Percentiles rank a stretch among this genome's conserved stretches.
These are phyloP conservation scores for Nepenthes alata DNA, from an alignment of 179 eudicot species.

Conservation along the genomic window DNA sequence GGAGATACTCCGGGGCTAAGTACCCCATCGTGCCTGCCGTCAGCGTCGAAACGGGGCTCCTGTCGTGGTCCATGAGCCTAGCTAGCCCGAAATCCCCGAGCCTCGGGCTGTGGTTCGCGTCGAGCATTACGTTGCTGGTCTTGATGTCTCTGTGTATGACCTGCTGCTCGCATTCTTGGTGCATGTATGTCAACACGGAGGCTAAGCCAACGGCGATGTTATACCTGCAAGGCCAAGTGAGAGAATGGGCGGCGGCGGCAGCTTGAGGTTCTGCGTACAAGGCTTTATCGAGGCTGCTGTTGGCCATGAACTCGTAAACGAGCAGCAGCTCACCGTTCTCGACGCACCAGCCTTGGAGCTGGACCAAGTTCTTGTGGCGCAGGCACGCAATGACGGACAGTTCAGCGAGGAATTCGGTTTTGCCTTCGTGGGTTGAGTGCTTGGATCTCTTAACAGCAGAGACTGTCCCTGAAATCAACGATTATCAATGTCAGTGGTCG, in stretches of 20 bases:
- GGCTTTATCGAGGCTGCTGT: constrained; percentile 63
- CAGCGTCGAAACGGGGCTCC: constrained; percentile 71
- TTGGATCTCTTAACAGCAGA: constrained; percentile 89
- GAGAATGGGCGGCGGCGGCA: constrained; percentile 10
- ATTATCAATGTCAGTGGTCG: neutral
- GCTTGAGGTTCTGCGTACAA: constrained; percentile 32
- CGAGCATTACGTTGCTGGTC: constrained; percentile 73
- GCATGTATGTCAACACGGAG: constrained; percentile 67
- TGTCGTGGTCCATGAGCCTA: constrained; percentile 68
- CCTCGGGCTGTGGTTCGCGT: constrained; percentile 46
- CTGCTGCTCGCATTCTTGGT: constrained; percentile 85
- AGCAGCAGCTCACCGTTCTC: constrained; percentile 75
- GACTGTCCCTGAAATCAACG: constrained; percentile 15
- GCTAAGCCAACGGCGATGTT: constrained; percentile 76
- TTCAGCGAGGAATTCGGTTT: constrained; percentile 65
- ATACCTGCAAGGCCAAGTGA: constrained; percentile 55
- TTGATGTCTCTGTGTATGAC: constrained; percentile 87
- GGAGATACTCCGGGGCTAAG: constrained; percentile 86
- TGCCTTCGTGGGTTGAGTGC: constrained; percentile 47
- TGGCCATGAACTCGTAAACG: constrained; percentile 83
- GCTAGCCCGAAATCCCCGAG: constrained; percentile 90
- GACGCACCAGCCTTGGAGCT: constrained; percentile 86
- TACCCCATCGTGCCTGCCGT: constrained; percentile 96
- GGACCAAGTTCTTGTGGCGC: constrained; percentile 79
- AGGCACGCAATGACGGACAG: constrained; percentile 63